A percentile compares a stretch with the other conserved stretches of the same genome.
These are phyloP conservation scores for Vanderwaltozyma tropicalis DNA, from an alignment of 805 yeast species.

Conservation along the genomic window DNA sequence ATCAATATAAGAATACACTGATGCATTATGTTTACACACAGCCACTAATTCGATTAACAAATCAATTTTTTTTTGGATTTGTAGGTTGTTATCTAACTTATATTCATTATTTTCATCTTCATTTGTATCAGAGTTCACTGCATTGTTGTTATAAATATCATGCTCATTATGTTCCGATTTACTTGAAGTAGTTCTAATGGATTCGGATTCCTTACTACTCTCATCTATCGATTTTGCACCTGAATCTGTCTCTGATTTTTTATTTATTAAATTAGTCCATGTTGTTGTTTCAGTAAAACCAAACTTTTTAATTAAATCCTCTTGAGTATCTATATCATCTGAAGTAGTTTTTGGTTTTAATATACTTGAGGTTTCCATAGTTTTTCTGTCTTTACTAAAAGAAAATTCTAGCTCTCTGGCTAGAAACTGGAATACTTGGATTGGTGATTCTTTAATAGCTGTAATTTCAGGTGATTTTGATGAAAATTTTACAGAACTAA, in stretches of 20 bases:
- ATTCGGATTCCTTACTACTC: not conserved
- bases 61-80: constrained; percentile 11
- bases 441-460: constrained; percentile 23
- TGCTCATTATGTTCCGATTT: too few relatives aligned
- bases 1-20: constrained; percentile 22
- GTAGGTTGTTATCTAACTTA: not conserved
- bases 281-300: constrained; percentile 26
- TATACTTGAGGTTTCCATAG: constrained; percentile 6
- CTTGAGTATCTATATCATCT: constrained; percentile 13
- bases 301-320: constrained; percentile 21
- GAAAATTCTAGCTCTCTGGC: constrained; percentile 27
- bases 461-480: constrained; percentile 5
- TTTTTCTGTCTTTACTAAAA: constrained; percentile 12
- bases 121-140: not conserved
- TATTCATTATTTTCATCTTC: not conserved
- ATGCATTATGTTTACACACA: constrained; percentile 26
- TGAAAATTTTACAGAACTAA: constrained; percentile 7
- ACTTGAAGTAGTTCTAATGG: not conserved
- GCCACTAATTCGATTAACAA: constrained; percentile 18
- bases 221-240: constrained; percentile 1
- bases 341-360: constrained; percentile 5
- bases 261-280: constrained; percentile 23
- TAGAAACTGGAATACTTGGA: constrained; percentile 24
- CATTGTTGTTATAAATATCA: too few relatives aligned
- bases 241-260: constrained; percentile 4